Base-by-base conservation (phyloP, 805 yeast species). In the Wickerhamiella lipophila region DNA sequence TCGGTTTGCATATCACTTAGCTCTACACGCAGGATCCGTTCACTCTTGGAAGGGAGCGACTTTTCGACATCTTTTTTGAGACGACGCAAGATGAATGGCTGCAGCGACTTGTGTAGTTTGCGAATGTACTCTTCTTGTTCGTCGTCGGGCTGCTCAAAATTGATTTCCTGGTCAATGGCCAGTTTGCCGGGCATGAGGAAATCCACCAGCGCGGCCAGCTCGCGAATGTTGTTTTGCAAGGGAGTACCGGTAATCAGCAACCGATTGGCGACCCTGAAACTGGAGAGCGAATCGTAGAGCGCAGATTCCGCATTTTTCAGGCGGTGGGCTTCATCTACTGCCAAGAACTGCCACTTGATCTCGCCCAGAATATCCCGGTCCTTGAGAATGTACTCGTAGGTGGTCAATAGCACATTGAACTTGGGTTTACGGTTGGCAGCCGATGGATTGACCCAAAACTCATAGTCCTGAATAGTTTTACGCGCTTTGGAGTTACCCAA, bases 281-380 rank as follows among this genome's bases (percentile, higher is more conserved):
- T 83, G 58, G 72, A 75, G 51, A 92, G 71, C 2, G 95, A 81
- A 61, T 89, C 97, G 63, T 92, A 92, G 36, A 92, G 68, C 0
- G 97, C 88, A 25, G 92, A 79, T 63, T 88, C 96, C 0, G 95
- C 84, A 62, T 92, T 92, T 58, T 92, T 92, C 61, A 92, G 72
- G 61, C 98, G 75, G 68, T 92, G 99, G 4, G 98, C 99, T 68
- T 92, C 99, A 65, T 92, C 99, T 22, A 92, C 97, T 2, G 98
- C 98, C 56, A 94, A 67, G 62, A 82, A 92, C 63, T 88, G 96
- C 99, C 99, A 92, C 63, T 76, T 82, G 51, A 92, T 76, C 25
- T 76, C 62, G 3, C 96, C 95, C 46, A 92, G 73, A 52, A 83
- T 94, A 21, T 70, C 56, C 39, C 87, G 72, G 64, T 92, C 99